Conservation (phyloP, 345 rosid species). For the Bruguiera sexangula region DNA sequence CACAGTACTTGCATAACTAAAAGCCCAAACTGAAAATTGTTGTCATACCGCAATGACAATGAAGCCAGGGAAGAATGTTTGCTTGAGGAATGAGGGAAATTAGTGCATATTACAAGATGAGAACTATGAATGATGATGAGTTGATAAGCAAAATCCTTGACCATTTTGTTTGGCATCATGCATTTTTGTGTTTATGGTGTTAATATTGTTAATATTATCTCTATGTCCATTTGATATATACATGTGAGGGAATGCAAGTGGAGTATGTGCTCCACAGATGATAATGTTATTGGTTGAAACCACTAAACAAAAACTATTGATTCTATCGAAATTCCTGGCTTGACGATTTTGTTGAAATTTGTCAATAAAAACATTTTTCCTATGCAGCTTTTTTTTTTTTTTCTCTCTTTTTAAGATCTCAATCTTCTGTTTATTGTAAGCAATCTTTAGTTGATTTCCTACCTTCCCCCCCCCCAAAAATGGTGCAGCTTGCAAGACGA, state of each 20-base stretch:
- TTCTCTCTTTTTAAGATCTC: neutral
- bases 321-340: too few species aligned
- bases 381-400: neutral
- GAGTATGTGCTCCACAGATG: neutral
- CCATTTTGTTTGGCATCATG: neutral
- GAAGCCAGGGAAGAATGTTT: neutral
- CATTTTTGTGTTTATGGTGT: neutral
- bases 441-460: slow-evolving; percentile 10
- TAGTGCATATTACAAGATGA: neutral
- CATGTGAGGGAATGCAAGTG: neutral
- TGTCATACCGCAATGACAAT: too few species aligned
- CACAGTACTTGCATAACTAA: neutral
- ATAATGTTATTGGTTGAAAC: neutral
- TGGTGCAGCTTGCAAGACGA: slow-evolving; percentile 89
- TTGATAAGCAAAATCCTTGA: neutral
- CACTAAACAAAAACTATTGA: neutral
- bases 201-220: too few species aligned
- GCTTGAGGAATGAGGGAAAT: neutral
- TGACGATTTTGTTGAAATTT: neutral
- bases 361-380: neutral
- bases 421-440: neutral
- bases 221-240: too few species aligned
- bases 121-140: neutral
- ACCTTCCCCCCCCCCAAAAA: neutral
- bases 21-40: neutral